A percentile compares a stretch with the other conserved stretches of the same genome.
Evolutionary conservation across 1,139 yeast species (phyloP).

Genomic region (Magnusiomyces tetraspermus): DNA sequence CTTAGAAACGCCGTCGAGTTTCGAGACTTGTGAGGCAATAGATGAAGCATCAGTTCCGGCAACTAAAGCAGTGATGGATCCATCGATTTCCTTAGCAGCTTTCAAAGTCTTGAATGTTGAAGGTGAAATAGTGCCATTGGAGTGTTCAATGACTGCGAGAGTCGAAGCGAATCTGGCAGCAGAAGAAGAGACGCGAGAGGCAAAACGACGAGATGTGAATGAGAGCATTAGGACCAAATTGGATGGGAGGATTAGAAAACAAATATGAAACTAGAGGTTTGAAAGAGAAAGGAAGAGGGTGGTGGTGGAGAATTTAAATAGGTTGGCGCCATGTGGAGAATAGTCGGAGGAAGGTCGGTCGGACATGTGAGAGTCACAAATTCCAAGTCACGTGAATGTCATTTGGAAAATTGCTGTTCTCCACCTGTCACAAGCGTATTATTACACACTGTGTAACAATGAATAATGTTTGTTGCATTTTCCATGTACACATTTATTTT

Average conservation of each 20-base stretch:
- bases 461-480: no score
- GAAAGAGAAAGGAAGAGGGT: no score
- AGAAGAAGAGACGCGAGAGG: neutral
- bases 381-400: no score
- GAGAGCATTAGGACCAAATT: neutral
- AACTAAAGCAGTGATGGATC: conserved; percentile 34
- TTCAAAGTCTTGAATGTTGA: conserved; percentile 46
- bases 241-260: neutral
- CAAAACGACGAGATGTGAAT: neutral
- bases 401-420: no score
- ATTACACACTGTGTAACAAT: no score
- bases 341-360: no score
- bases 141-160: conserved; percentile 63
- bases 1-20: conserved; percentile 33
- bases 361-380: no score
- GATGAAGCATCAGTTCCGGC: conserved; percentile 33
- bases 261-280: no score
- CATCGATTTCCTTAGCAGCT: conserved; percentile 35
- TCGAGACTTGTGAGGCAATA: conserved; percentile 31
- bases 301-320: no score
- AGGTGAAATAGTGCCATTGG: conserved; percentile 46
- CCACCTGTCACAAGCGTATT: no score
- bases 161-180: conserved; percentile 42
- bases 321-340: no score
- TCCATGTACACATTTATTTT: no score